A percentile compares a stretch with the other conserved stretches of the same genome.
These are phyloP conservation scores for Rhododendron griersonianum DNA, from an alignment of 148 eudicot species.

Conservation along the genomic window DNA sequence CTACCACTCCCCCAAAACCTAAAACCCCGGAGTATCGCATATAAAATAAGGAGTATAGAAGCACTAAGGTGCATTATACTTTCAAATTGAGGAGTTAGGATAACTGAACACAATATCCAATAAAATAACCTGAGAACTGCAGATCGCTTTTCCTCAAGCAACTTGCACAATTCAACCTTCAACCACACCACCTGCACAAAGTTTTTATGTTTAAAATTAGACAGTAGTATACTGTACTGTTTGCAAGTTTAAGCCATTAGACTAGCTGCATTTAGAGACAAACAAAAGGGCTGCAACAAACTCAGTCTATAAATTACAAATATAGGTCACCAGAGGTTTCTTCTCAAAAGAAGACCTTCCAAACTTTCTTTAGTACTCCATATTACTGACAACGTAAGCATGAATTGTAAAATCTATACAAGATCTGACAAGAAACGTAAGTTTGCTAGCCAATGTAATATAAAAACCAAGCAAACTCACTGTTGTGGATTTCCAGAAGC, in stretches of 20 bases:
- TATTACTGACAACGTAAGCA: not conserved
- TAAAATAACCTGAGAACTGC: conserved; percentile 74
- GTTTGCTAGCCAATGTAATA: not conserved
- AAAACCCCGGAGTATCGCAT: not conserved
- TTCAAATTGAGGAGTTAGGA: not conserved
- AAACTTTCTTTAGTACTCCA: not conserved
- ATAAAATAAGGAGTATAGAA: not conserved
- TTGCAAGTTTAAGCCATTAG: not conserved
- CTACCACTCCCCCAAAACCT: not conserved
- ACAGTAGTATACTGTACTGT: not conserved
- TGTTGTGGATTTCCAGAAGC: not conserved
- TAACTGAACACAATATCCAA: conserved; percentile 9
- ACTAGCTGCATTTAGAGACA: not conserved
- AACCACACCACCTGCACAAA: conserved; percentile 67
- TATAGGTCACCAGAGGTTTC: not conserved
- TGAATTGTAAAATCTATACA: not conserved
- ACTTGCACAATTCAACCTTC: conserved; percentile 82
- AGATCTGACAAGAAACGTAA: not conserved
- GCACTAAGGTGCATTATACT: not conserved
- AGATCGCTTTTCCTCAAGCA: conserved; percentile 88
- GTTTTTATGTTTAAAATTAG: not conserved
- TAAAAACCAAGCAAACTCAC: not conserved
- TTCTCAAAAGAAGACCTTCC: conserved; percentile 5
- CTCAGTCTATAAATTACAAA: not conserved
- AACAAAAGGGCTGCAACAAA: not conserved